A percentile compares a stretch with the other conserved stretches of the same genome.
phyloP scores from a whole-genome alignment of 169 alveolate genomes.

The Plasmodium inui region DNA sequence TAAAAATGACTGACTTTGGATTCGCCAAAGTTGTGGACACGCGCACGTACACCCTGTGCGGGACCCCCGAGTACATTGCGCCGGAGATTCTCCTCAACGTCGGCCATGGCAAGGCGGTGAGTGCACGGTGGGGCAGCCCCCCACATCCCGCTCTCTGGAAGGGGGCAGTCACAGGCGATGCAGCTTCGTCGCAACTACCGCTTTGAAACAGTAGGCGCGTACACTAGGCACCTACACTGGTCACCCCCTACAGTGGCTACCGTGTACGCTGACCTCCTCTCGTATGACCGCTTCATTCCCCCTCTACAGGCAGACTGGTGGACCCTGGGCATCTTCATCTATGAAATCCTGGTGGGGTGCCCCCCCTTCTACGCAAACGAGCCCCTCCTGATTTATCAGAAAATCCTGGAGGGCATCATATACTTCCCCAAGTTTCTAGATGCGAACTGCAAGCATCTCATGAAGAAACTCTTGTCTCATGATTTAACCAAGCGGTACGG shows the following conservation, averaged over 20 bases:
- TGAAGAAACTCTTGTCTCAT: constrained; percentile 92
- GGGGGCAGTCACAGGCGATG: too few relatives aligned
- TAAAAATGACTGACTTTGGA: constrained; percentile 99
- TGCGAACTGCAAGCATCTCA: constrained; percentile 91
- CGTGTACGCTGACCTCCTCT: background rate
- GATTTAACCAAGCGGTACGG: constrained; percentile 97
- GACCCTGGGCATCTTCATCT: constrained; percentile 97
- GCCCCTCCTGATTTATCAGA: constrained; percentile 97
- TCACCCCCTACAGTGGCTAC: too few relatives aligned
- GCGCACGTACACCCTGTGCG: constrained; percentile 99
- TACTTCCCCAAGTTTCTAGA: constrained; percentile 94
- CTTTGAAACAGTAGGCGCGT: too few relatives aligned
- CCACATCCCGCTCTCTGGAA: too few relatives aligned
- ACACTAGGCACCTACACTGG: too few relatives aligned
- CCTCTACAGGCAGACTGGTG: constrained; percentile 93
- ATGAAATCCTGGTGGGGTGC: constrained; percentile 98
- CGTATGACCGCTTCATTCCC: background rate
- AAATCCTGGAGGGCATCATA: constrained; percentile 95
- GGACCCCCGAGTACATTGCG: constrained; percentile 99
- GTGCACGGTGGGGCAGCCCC: background rate
- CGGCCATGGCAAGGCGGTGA: constrained; percentile 96
- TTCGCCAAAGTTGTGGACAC: constrained; percentile 98
- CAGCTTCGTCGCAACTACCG: too few relatives aligned
- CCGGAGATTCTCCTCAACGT: constrained; percentile 98
- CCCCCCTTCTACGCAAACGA: constrained; percentile 98